These are phyloP conservation scores for Diaporthe eres DNA, from an alignment of 2,329 filamentous ascomycete genomes.

Conservation along the genomic window DNA sequence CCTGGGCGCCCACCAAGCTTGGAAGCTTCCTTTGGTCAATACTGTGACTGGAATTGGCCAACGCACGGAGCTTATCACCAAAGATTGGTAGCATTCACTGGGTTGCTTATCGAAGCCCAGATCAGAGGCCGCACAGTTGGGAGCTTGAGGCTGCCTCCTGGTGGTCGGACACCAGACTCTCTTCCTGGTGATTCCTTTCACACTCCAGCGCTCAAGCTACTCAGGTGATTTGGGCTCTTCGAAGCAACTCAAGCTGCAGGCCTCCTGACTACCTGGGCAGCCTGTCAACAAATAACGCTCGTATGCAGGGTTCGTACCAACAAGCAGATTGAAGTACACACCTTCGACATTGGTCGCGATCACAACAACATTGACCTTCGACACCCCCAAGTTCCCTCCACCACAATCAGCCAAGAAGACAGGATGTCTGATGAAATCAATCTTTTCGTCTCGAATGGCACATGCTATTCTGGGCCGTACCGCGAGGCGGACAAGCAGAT, in stretches of 20 bases:
- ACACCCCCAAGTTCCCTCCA: neutral
- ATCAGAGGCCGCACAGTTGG: neutral
- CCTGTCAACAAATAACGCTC: neutral
- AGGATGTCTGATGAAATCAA: constrained; percentile 39
- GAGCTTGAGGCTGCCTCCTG: neutral
- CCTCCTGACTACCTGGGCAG: no score
- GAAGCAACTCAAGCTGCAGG: neutral
- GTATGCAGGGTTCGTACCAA: neutral
- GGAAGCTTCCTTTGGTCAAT: neutral
- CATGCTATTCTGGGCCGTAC: constrained; percentile 48
- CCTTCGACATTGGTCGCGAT: neutral
- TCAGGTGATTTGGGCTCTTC: neutral
- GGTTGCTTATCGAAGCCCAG: neutral
- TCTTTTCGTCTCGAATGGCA: constrained; percentile 52
- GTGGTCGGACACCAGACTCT: no score
- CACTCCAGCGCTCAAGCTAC: neutral
- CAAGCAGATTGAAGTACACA: neutral
- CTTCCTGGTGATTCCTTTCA: neutral
- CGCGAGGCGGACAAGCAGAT: constrained; percentile 42
- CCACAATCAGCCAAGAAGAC: neutral
- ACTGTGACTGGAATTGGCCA: neutral
- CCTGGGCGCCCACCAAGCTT: neutral
- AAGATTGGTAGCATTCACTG: neutral
- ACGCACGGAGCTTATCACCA: neutral
- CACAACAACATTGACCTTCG: neutral